Percentiles rank a stretch among this genome's conserved stretches.
Evolutionary conservation across 768 basidiomycete genomes (phyloP).

Genomic region (Phaeotremella skinneri): DNA sequence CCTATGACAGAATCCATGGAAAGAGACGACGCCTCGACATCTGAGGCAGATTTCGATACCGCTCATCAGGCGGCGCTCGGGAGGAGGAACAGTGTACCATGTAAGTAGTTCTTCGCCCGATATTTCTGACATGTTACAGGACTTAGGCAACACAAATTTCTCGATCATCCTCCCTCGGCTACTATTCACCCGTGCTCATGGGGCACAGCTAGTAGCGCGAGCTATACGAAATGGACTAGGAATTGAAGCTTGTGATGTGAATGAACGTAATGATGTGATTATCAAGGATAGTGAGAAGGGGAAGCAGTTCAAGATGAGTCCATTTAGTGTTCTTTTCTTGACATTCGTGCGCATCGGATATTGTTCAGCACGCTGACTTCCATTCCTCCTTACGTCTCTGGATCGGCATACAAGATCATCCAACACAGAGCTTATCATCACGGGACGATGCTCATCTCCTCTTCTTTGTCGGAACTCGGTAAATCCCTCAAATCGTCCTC

Average conservation of each 20-base stretch:
- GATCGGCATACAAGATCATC: conserved; percentile 95
- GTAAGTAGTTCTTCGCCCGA: conserved; percentile 57
- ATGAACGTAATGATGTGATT: conserved; percentile 88
- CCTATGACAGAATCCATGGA: conserved; percentile 82
- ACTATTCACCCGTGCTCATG: conserved; percentile 73
- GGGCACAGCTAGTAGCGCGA: conserved; percentile 70
- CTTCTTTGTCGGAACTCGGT: conserved; percentile 68
- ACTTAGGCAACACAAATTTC: conserved; percentile 95
- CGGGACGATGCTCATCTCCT: conserved; percentile 95
- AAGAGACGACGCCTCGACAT: conserved; percentile 76
- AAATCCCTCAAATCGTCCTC: conserved; percentile 58
- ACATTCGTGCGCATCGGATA: too few relatives aligned
- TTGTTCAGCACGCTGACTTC: not conserved
- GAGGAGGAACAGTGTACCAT: conserved; percentile 95
- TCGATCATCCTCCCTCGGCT: conserved; percentile 83
- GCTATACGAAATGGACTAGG: conserved; percentile 75
- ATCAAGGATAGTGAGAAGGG: conserved; percentile 54
- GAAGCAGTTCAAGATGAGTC: conserved; percentile 76
- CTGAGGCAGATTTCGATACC: conserved; percentile 62
- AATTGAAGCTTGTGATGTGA: conserved; percentile 67
- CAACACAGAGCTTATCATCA: conserved; percentile 91
- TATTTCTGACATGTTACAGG: conserved; percentile 57
- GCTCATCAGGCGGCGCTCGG: conserved; percentile 79
- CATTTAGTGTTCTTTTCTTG: not conserved
- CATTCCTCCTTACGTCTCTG: conserved; percentile 70